Evolutionary conservation across 345 rosid species (phyloP).

Genomic region (Acer campestre): DNA sequence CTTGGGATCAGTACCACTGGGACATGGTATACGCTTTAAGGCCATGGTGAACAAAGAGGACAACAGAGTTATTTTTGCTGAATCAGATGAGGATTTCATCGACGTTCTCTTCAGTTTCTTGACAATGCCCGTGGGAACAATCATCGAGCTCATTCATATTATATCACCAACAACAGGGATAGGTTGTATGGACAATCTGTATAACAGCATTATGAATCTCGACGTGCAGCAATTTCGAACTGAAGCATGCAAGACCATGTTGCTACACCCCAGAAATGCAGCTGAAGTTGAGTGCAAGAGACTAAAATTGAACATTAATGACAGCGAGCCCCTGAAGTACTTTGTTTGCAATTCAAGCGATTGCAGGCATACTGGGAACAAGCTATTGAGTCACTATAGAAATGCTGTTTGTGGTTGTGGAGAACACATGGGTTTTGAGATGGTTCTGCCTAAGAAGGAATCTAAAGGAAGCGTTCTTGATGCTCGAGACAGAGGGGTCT

Average conservation of each 20-base stretch:
- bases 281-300: slow-evolving; percentile 10
- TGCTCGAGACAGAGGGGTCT: slow-evolving; percentile 13
- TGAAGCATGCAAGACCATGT: slow-evolving; percentile 23
- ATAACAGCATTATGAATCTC: slow-evolving; percentile 24
- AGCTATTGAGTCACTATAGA: neutral
- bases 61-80: slow-evolving; percentile 22
- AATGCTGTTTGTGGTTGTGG: slow-evolving; percentile 17
- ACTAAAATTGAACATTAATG: slow-evolving; percentile 20
- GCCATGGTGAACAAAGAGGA: slow-evolving; percentile 24
- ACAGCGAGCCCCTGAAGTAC: neutral
- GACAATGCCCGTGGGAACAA: slow-evolving; percentile 30
- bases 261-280: slow-evolving; percentile 17
- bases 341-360: slow-evolving; percentile 1
- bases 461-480: neutral
- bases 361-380: neutral
- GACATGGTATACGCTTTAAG: slow-evolving; percentile 14
- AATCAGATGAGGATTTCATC: slow-evolving; percentile 21
- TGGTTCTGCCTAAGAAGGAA: neutral
- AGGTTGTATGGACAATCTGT: slow-evolving; percentile 28
- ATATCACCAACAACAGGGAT: neutral
- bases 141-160: neutral
- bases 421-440: neutral
- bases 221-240: slow-evolving; percentile 9
- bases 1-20: neutral
- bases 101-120: slow-evolving; percentile 33